Evolutionary conservation across 1,284 basidiomycete genomes (phyloP), one percentile per base, ranked within the genome.

Genomic region (Tilletia horrida): DNA sequence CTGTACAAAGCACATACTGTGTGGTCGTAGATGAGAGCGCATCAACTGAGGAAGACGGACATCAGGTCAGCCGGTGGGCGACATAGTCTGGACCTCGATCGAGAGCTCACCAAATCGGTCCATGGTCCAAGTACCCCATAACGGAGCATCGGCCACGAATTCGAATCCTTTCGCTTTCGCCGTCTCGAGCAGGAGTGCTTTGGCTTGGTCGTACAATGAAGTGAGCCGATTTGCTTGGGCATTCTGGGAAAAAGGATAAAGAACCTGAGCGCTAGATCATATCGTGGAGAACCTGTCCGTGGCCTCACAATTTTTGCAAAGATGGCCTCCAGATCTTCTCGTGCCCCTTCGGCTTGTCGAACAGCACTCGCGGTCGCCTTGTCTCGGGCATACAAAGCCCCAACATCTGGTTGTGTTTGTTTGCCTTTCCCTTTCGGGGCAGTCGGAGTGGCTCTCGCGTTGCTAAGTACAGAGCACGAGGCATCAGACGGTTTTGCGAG

Each of bases 61-160:
- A 48, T 63, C 6, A 68, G 50, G 13, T 21, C 14, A 16, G 11
- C 11, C 14, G 4, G 18, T 6, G n/a, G 18, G 50, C 6, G 25
- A n/a, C 50, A 6, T 23, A 4, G n/a, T 8, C 21, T 23, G 25
- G 16, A 21, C 6, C 9, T 18, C 9, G 50, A 55, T 18, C 16
- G 13, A 31, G 13, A 23, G 64, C 70, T 45, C 55, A 77, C 76
- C 68, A 47, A 79, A 79, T 8, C 69, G 72, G n/a, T 73, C 71
- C 43, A 79, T 50, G 3, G 76, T 67, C 77, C 77, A 79, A 6
- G 76, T 77, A 18, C 69, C 76, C 77, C 77, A 79, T 59, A 79
- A 59, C 0, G 77, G 69, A 14, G 73, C 66, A 42, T 69, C 65
- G n/a, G 73, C 71, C 9, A 69, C 71, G 21, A 72, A 73, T 21